phyloP scores from a whole-genome alignment of 1,284 basidiomycete species.

The Phellinidium pouzarii region DNA sequence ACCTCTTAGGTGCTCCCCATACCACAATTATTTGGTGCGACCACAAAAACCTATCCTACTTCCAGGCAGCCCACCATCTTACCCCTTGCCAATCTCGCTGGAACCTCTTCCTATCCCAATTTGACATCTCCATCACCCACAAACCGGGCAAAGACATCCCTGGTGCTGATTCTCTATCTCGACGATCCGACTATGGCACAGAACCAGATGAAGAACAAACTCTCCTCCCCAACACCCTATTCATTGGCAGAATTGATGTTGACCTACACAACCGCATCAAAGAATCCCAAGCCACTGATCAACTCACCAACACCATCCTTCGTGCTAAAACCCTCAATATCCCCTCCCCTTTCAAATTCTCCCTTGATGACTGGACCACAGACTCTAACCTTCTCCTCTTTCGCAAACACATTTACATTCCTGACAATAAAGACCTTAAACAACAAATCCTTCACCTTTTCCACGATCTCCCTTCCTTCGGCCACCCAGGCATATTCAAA shows the following conservation, averaged over 20 bases:
- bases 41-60: no score
- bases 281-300: no score
- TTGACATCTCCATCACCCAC: constrained; percentile 33
- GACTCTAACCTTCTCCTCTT: constrained; percentile 17
- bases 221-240: constrained; percentile 26
- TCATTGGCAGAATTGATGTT: constrained; percentile 19
- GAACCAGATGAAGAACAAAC: constrained; percentile 28
- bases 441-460: constrained; percentile 23
- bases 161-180: constrained; percentile 35
- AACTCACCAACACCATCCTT: no score
- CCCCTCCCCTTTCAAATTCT: no score
- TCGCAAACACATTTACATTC: constrained; percentile 23
- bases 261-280: background rate
- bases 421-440: constrained; percentile 19
- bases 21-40: no score
- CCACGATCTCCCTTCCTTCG: no score
- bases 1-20: background rate
- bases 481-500: no score
- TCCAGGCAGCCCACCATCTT: background rate
- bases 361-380: constrained; percentile 16
- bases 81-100: constrained; percentile 33
- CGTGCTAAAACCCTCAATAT: background rate
- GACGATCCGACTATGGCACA: constrained; percentile 29
- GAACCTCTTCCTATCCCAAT: constrained; percentile 30
- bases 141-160: constrained; percentile 30